A percentile compares a stretch with the other conserved stretches of the same genome.
Evolutionary conservation across 2,329 filamentous ascomycete genomes (phyloP).

Genomic region (Capronia epimyces): DNA sequence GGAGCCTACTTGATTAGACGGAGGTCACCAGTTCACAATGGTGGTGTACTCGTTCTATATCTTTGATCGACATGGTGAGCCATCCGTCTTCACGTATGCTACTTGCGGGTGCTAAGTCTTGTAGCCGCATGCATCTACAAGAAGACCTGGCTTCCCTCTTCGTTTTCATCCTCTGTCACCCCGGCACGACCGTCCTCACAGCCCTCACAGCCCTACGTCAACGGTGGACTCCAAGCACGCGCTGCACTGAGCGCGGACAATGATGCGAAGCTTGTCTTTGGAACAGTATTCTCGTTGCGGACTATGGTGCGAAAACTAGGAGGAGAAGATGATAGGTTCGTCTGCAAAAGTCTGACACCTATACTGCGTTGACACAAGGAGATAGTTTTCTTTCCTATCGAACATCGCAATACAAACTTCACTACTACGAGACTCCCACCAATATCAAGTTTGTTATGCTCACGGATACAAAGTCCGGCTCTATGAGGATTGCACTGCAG

Average conservation of each 20-base stretch:
- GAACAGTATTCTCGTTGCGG: constrained; percentile 89
- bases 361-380: constrained; percentile 19
- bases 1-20: not conserved
- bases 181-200: constrained; percentile 47
- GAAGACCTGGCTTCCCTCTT: constrained; percentile 68
- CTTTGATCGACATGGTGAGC: constrained; percentile 92
- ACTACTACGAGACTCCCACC: constrained; percentile 97
- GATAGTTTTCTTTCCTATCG: constrained; percentile 83
- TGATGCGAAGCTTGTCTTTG: constrained; percentile 95
- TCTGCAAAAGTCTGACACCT: not conserved
- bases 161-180: constrained; percentile 44
- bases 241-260: constrained; percentile 58
- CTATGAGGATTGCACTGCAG: constrained; percentile 89
- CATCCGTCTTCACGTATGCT: not conserved
- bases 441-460: constrained; percentile 95
- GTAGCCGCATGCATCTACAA: constrained; percentile 96
- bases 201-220: constrained; percentile 45
- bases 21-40: constrained; percentile 55
- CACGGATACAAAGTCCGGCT: constrained; percentile 81
- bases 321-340: constrained; percentile 73
- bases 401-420: constrained; percentile 92
- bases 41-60: constrained; percentile 97
- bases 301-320: constrained; percentile 97
- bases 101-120: constrained; percentile 5
- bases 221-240: constrained; percentile 36